Evolutionary conservation across 352 stramenopile genomes (phyloP).

Genomic region (Pythium phragmitis): DNA sequence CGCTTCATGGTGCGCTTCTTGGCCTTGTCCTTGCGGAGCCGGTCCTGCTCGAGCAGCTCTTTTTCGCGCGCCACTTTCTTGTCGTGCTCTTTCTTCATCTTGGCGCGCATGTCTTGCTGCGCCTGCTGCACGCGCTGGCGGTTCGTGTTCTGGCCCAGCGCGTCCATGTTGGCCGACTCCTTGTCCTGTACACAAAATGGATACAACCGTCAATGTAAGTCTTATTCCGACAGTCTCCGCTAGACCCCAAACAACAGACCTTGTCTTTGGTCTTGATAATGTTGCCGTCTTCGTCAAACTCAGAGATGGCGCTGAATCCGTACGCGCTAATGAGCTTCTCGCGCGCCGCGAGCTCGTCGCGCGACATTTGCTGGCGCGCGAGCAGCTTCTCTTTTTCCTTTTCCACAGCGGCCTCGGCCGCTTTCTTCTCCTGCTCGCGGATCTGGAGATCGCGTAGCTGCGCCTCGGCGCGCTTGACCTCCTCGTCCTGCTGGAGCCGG

Average conservation of each 20-base stretch:
- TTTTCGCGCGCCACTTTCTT: constrained; percentile 71
- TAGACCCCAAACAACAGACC: constrained; percentile 16
- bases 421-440: constrained; percentile 55
- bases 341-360: constrained; percentile 59
- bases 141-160: constrained; percentile 50
- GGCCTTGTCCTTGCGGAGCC: constrained; percentile 67
- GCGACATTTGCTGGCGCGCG: constrained; percentile 76
- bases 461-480: constrained; percentile 40
- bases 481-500: constrained; percentile 36
- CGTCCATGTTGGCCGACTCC: constrained; percentile 30
- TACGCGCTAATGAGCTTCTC: constrained; percentile 84
- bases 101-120: constrained; percentile 49
- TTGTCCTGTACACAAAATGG: constrained; percentile 32
- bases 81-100: constrained; percentile 75
- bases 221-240: not conserved
- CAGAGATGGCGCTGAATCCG: constrained; percentile 71
- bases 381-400: constrained; percentile 60
- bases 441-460: constrained; percentile 57
- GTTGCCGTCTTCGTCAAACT: constrained; percentile 86
- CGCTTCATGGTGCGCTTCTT: constrained; percentile 71
- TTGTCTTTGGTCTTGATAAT: constrained; percentile 76
- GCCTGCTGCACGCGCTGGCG: constrained; percentile 49
- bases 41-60: constrained; percentile 69
- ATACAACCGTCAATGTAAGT: not conserved
- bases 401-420: constrained; percentile 52